These are phyloP conservation scores for Fagus crenata DNA, from an alignment of 306 rosid species.

Conservation along the genomic window DNA sequence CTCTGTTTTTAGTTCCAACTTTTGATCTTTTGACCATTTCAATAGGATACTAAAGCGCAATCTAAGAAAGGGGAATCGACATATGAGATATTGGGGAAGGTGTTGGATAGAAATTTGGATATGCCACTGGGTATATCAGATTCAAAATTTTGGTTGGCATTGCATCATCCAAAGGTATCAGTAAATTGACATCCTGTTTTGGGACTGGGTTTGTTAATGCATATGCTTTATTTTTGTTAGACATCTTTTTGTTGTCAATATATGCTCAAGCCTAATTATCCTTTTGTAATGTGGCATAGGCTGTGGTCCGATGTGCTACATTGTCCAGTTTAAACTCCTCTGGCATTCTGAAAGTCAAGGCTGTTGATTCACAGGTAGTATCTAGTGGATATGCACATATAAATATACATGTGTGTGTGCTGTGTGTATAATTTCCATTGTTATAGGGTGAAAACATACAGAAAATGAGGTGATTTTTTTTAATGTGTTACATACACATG, in stretches of 20 bases:
- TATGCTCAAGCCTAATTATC: constrained; percentile 6
- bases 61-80: constrained; percentile 57
- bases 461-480: background rate
- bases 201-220: constrained; percentile 11
- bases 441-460: background rate
- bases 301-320: constrained; percentile 69
- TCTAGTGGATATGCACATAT: background rate
- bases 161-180: constrained; percentile 84
- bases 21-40: constrained; percentile 26
- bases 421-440: background rate
- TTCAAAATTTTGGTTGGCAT: constrained; percentile 73
- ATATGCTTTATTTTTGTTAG: constrained; percentile 25
- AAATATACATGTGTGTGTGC: background rate
- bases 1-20: constrained; percentile 18
- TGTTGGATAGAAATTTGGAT: constrained; percentile 66
- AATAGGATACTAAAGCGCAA: constrained; percentile 51
- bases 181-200: background rate
- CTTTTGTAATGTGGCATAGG: constrained; percentile 47
- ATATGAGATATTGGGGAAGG: constrained; percentile 54
- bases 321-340: constrained; percentile 57
- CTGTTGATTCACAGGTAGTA: constrained; percentile 61
- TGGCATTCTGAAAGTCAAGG: constrained; percentile 45
- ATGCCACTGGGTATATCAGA: constrained; percentile 48
- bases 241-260: constrained; percentile 6
- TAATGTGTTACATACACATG: background rate